Conservation (phyloP, 2,329 filamentous ascomycete genomes). For the Fusarium xylarioides region DNA sequence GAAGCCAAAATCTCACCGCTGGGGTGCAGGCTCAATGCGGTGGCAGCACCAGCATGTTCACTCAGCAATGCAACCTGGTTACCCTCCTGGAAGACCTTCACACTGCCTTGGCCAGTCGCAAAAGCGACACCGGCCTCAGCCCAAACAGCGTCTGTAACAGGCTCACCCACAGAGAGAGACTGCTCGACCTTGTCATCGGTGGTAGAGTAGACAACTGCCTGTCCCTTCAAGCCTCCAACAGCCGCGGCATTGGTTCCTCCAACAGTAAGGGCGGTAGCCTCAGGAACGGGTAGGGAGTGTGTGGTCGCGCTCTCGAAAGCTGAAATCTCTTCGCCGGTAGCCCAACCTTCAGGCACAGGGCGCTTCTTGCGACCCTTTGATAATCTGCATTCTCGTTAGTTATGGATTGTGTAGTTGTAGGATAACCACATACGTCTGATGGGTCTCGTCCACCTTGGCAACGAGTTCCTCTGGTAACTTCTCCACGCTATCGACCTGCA, state of each 20-base stretch:
- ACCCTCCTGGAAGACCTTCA: slow-evolving; percentile 83
- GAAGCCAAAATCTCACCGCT: slow-evolving; percentile 85
- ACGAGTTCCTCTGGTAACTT: slow-evolving; percentile 76
- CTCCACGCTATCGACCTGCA: slow-evolving; percentile 86
- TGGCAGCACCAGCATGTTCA: slow-evolving; percentile 86
- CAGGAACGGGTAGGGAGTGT: slow-evolving; percentile 57
- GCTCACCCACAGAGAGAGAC: slow-evolving; percentile 71
- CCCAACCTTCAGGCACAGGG: slow-evolving; percentile 85
- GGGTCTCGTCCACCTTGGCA: slow-evolving; percentile 80
- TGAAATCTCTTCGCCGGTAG: slow-evolving; percentile 74
- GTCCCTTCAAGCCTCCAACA: slow-evolving; percentile 78
- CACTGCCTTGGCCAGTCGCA: slow-evolving; percentile 76
- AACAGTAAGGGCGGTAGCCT: slow-evolving; percentile 60
- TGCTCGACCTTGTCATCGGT: slow-evolving; percentile 73
- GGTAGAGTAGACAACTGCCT: slow-evolving; percentile 79
- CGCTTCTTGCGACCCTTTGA: slow-evolving; percentile 92
- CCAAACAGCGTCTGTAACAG: slow-evolving; percentile 74
- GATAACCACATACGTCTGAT: slow-evolving; percentile 71
- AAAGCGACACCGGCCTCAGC: slow-evolving; percentile 74
- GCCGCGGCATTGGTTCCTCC: slow-evolving; percentile 74
- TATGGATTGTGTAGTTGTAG: not conserved
- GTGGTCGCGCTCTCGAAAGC: slow-evolving; percentile 57
- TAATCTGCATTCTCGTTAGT: slow-evolving; percentile 63
- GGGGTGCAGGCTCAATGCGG: slow-evolving; percentile 81
- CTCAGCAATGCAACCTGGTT: slow-evolving; percentile 73